Evolutionary conservation across 2,329 filamentous ascomycete species (phyloP), one percentile per base, ranked within the genome.

Genomic region (Botryotinia globosa): DNA sequence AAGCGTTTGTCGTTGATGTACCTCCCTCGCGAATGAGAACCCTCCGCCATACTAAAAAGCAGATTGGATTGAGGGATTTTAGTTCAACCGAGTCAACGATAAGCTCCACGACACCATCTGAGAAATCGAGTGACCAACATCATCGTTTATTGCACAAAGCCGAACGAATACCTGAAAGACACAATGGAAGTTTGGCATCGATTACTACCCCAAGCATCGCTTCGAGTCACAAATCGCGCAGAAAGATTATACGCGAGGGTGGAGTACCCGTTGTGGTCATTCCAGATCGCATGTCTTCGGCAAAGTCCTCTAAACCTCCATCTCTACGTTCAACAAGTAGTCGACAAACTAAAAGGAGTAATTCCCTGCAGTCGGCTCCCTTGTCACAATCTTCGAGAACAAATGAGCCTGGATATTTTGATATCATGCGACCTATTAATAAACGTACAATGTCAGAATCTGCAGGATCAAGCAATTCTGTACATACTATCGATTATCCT

Each of bases 281-380:
- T 68, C 89, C 89, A 10, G 86, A 87, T 72, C 86, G 89, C 25
- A 83, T 81, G 25, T 87, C 88, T 29, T 81, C 80, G 32, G 81
- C 84, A 18, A 86, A 85, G 73, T 84, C 86, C 12, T 84, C 83
- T 51, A 82, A 79, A 62, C 83, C 87, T 45, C 87, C 86, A 6
- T 90, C 88, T 3, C 81, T 90, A 25, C 85, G 88, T 87, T 90
- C 89, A 32, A 87, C 85, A n/a, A 89, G 87, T 74, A 91, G 88
- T 77, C 85, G 84, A 68, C 84, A 83, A 64, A 87, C 87, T 3
- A 87, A 84, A 76, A 82, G 85, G 73, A 88, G 86, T 70, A 84
- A 83, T 59, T 90, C 88, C 71, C 75, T 87, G 9, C 83, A 81
- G 39, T 88, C 88, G 14, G 83, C 82, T 16, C 83, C 84, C 12